A percentile compares a stretch with the other conserved stretches of the same genome.
These are phyloP conservation scores for carrot (Daucus carota) DNA, from an alignment of 129 eudicot species.

Conservation along the genomic window DNA sequence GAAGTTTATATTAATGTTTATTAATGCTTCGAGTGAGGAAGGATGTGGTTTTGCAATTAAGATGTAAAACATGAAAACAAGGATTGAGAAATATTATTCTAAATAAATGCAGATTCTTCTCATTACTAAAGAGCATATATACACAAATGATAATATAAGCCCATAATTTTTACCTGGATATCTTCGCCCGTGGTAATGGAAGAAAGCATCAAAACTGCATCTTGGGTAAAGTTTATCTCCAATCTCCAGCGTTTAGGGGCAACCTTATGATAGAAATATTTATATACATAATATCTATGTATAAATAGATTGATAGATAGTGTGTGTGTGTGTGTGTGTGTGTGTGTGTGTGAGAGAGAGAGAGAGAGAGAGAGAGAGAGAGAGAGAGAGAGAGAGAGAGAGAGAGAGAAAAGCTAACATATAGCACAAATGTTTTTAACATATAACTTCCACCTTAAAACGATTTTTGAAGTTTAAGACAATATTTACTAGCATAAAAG, in stretches of 20 bases:
- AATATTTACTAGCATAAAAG: not conserved
- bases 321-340: no score
- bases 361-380: no score
- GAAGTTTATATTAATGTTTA: not conserved
- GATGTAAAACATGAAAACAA: not conserved
- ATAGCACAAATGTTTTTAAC: not conserved
- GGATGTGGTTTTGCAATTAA: not conserved
- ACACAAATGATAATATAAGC: not conserved
- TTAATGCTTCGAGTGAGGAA: not conserved
- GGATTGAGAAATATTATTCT: not conserved
- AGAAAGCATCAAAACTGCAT: conserved; percentile 95
- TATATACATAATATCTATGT: no score
- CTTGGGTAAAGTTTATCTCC: conserved; percentile 88
- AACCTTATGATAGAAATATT: conserved; percentile 32
- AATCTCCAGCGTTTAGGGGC: conserved; percentile 91
- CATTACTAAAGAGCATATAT: not conserved
- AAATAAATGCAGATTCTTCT: not conserved
- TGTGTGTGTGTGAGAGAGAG: no score
- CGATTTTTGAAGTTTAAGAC: not conserved
- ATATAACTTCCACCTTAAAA: not conserved
- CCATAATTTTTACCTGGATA: conserved; percentile 50
- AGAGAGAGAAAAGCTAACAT: not conserved
- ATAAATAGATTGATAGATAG: no score
- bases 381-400: no score
- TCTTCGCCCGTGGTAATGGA: conserved; percentile 90